Evolutionary conservation across 1,284 basidiomycete genomes (phyloP).

Genomic region (Chalciporus sp.): DNA sequence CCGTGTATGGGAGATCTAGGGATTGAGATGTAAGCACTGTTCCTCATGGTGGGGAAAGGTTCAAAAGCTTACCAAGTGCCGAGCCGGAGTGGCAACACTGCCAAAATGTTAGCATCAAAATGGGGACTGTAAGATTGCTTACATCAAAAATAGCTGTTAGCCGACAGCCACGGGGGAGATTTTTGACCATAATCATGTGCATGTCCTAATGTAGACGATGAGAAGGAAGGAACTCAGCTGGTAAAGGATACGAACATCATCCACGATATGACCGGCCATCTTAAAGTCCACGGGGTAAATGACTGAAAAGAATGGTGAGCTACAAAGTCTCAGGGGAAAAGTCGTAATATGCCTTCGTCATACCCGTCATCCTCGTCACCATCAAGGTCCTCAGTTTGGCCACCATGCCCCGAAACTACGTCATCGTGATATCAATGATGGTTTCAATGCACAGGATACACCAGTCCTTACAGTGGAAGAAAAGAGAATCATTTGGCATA

Average conservation of each 20-base stretch:
- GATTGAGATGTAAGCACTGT: constrained; percentile 5
- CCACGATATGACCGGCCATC: constrained; percentile 72
- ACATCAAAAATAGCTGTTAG: constrained; percentile 89
- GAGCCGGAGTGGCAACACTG: constrained; percentile 72
- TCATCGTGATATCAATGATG: background rate
- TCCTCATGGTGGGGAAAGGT: background rate
- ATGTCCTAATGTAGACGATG: constrained; percentile 47
- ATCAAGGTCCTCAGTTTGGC: constrained; percentile 52
- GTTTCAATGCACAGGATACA: background rate
- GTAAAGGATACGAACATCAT: constrained; percentile 65
- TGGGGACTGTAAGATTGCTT: constrained; percentile 27
- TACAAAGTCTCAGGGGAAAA: background rate
- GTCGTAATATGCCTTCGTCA: constrained; percentile 36
- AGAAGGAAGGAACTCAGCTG: constrained; percentile 6
- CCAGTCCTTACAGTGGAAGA: constrained; percentile 80
- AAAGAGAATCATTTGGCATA: constrained; percentile 81
- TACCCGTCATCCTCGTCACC: constrained; percentile 42
- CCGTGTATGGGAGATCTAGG: constrained; percentile 62
- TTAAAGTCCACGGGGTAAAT: constrained; percentile 87
- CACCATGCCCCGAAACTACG: constrained; percentile 56
- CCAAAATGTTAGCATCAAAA: constrained; percentile 1
- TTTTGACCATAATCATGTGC: constrained; percentile 72
- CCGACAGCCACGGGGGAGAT: constrained; percentile 82
- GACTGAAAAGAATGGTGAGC: constrained; percentile 43
- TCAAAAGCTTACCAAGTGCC: constrained; percentile 50